These are phyloP conservation scores for Diphasiastrum complanatum DNA, from an alignment of 83 land plant species.

Conservation along the genomic window DNA sequence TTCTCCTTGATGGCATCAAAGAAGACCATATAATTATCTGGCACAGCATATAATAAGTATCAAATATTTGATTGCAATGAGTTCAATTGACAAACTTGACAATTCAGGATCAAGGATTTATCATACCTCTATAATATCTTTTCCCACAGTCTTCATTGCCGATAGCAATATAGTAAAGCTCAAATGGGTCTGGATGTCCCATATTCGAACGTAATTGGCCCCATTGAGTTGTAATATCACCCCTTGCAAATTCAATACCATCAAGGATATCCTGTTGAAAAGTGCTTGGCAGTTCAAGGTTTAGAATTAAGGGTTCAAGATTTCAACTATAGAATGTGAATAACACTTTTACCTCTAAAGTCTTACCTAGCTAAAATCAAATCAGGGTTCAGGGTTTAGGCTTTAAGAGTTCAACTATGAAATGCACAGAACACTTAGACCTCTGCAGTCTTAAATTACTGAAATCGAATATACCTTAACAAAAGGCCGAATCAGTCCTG, in stretches of 20 bases:
- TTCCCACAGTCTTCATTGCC: constrained; percentile 86
- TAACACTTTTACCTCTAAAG: no score
- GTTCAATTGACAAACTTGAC: no score
- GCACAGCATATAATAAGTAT: background rate
- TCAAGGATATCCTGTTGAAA: constrained; percentile 59
- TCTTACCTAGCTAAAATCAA: background rate
- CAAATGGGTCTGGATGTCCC: constrained; percentile 89
- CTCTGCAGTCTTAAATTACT: background rate
- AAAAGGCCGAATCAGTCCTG: constrained; percentile 47
- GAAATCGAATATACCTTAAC: constrained; percentile 46
- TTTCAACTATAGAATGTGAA: no score
- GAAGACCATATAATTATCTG: constrained; percentile 78
- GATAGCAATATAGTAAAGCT: constrained; percentile 57
- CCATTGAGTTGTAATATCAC: constrained; percentile 57
- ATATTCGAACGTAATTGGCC: constrained; percentile 69
- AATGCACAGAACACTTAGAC: no score
- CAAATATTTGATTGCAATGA: no score
- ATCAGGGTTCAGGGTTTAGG: background rate
- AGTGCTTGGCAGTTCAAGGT: no score
- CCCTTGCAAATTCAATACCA: constrained; percentile 89
- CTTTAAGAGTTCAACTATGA: no score
- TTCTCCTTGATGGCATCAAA: constrained; percentile 52
- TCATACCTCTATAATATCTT: constrained; percentile 51
- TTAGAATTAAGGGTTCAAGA: no score
- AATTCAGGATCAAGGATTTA: background rate